Evolutionary conservation across 345 rosid genomes (phyloP).

Genomic region (Acer campestre): DNA sequence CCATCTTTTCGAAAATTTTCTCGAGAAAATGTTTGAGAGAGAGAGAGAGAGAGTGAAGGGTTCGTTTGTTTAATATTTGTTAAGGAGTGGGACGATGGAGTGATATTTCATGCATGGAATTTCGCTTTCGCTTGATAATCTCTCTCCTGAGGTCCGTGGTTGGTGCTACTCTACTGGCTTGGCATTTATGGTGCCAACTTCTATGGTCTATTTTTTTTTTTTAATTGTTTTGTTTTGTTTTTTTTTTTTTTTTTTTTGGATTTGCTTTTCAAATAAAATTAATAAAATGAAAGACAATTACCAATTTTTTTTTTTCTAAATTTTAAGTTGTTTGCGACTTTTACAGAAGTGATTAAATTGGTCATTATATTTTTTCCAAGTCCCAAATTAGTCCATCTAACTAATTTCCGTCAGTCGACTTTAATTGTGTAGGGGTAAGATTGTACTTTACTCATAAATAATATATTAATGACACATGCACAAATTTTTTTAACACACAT

Average conservation of each 20-base stretch:
- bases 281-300: too few relatives aligned
- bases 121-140: constrained; percentile 13
- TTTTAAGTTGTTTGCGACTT: too few relatives aligned
- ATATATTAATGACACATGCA: too few relatives aligned
- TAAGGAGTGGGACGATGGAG: background rate
- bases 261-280: background rate
- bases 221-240: background rate
- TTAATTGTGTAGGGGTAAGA: too few relatives aligned
- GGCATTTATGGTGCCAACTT: constrained; percentile 17
- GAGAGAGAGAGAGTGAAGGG: background rate
- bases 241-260: background rate
- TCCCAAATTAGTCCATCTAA: too few relatives aligned
- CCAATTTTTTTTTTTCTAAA: too few relatives aligned
- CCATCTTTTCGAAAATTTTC: constrained; percentile 26
- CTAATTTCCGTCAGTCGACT: too few relatives aligned
- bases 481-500: too few relatives aligned
- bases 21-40: background rate
- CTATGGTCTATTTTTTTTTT: background rate
- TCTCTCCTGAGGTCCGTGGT: background rate
- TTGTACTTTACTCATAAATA: too few relatives aligned
- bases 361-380: too few relatives aligned
- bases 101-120: constrained; percentile 23
- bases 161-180: background rate
- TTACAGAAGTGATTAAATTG: too few relatives aligned
- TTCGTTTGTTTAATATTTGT: background rate